These are phyloP conservation scores for Emergomyces orientalis DNA, from an alignment of 2,329 filamentous ascomycete genomes.

Conservation along the genomic window DNA sequence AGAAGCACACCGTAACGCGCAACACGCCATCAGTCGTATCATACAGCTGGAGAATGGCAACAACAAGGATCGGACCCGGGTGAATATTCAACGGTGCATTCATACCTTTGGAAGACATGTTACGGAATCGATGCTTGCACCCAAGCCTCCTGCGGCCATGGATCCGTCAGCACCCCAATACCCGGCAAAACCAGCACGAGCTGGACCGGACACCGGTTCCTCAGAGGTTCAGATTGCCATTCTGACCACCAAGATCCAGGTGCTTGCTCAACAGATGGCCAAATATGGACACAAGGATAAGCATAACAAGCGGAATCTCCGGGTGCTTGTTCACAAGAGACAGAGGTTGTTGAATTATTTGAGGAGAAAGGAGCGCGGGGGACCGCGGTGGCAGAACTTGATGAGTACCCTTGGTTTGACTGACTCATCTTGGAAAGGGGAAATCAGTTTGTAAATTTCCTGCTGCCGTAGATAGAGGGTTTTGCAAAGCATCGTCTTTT, in stretches of 20 bases:
- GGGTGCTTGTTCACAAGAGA: conserved; percentile 74
- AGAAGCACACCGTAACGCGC: conserved; percentile 54
- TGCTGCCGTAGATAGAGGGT: neutral
- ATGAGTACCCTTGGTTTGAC: conserved; percentile 75
- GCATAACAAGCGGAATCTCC: conserved; percentile 84
- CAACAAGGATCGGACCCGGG: conserved; percentile 65
- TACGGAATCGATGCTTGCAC: conserved; percentile 63
- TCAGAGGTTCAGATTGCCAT: conserved; percentile 98
- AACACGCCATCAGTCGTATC: conserved; percentile 71
- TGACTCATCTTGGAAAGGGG: conserved; percentile 79
- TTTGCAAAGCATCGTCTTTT: neutral
- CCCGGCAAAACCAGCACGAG: conserved; percentile 44
- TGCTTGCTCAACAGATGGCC: conserved; percentile 63
- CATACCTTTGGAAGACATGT: conserved; percentile 83
- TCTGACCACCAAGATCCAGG: conserved; percentile 84
- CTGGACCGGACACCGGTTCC: conserved; percentile 88
- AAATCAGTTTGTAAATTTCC: conserved; percentile 60
- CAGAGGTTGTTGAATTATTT: conserved; percentile 85
- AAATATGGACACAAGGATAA: conserved; percentile 73
- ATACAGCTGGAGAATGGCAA: conserved; percentile 66
- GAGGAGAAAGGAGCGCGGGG: conserved; percentile 79
- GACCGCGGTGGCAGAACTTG: conserved; percentile 80
- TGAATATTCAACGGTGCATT: conserved; percentile 77
- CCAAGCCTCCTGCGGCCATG: conserved; percentile 43
- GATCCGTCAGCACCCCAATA: conserved; percentile 31